phyloP scores from a whole-genome alignment of 306 rosid genomes.

The Malus sylvestris region DNA sequence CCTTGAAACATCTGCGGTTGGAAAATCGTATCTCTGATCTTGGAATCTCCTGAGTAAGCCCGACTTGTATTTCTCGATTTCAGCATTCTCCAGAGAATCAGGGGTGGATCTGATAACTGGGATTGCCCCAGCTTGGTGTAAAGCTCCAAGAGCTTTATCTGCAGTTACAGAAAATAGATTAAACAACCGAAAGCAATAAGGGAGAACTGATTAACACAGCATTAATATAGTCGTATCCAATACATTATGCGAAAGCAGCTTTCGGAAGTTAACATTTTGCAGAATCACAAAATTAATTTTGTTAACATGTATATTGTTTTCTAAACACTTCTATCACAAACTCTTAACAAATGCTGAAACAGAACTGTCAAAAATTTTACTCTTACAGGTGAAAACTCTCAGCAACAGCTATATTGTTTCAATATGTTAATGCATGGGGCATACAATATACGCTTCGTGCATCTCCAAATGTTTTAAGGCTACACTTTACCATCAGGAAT shows the following conservation, averaged over 20 bases:
- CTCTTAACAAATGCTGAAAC: neutral
- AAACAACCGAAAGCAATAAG: neutral
- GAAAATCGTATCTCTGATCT: constrained; percentile 53
- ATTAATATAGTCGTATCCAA: neutral
- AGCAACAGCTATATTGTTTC: neutral
- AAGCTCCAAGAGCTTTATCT: constrained; percentile 67
- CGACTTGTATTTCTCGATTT: constrained; percentile 49
- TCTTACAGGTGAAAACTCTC: neutral
- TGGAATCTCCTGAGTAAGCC: constrained; percentile 70
- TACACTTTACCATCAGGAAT: neutral
- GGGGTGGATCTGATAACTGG: constrained; percentile 56
- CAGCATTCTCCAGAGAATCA: constrained; percentile 47
- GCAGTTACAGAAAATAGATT: neutral
- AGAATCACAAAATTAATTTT: too few species aligned
- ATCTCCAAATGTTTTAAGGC: constrained; percentile 3
- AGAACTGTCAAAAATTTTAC: neutral
- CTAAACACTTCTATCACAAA: neutral
- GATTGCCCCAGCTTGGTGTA: constrained; percentile 71
- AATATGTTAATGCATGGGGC: neutral
- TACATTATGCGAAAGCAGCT: too few species aligned
- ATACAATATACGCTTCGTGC: neutral
- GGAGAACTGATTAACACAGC: neutral
- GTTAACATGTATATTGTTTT: neutral
- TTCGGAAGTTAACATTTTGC: too few species aligned
- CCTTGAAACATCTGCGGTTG: constrained; percentile 27